Conservation (phyloP, 1,284 basidiomycete species). For the Exsudoporus floridanus region DNA sequence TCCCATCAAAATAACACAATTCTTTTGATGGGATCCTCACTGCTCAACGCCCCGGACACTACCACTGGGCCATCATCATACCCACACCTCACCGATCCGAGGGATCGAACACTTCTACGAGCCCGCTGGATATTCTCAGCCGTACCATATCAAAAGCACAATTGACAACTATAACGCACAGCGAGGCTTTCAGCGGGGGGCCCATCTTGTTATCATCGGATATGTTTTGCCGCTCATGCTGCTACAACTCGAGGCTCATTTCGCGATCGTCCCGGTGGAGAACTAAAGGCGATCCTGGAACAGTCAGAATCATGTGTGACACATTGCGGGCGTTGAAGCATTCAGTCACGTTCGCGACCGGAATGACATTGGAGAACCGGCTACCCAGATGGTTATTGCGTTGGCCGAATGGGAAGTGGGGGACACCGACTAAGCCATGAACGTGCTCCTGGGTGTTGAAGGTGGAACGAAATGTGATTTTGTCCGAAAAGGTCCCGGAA, state of each 20-base stretch:
- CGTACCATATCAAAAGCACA: not conserved
- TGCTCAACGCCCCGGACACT: not conserved
- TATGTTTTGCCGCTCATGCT: slow-evolving; percentile 8
- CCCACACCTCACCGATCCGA: slow-evolving; percentile 6
- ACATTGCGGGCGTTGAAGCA: slow-evolving; percentile 6
- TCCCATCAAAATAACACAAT: slow-evolving; percentile 10
- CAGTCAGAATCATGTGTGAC: not conserved
- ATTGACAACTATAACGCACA: not conserved
- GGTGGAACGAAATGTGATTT: no score
- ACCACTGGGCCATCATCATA: slow-evolving; percentile 15
- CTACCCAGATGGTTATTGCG: slow-evolving; percentile 12
- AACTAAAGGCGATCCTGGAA: not conserved
- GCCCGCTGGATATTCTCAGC: not conserved
- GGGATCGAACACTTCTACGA: slow-evolving; percentile 15
- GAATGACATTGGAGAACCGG: not conserved
- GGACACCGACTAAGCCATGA: not conserved
- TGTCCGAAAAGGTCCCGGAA: not conserved
- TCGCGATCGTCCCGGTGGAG: not conserved
- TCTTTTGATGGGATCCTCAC: not conserved
- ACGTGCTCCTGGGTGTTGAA: not conserved
- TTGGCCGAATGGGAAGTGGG: slow-evolving; percentile 3
- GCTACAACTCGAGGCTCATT: slow-evolving; percentile 8
- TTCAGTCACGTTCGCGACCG: slow-evolving; percentile 3
- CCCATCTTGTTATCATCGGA: slow-evolving; percentile 12
- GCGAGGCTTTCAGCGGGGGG: slow-evolving; percentile 6